A percentile compares a stretch with the other conserved stretches of the same genome.
These are phyloP conservation scores for Diatrype stigma DNA, from an alignment of 2,329 filamentous ascomycete species.

Conservation along the genomic window DNA sequence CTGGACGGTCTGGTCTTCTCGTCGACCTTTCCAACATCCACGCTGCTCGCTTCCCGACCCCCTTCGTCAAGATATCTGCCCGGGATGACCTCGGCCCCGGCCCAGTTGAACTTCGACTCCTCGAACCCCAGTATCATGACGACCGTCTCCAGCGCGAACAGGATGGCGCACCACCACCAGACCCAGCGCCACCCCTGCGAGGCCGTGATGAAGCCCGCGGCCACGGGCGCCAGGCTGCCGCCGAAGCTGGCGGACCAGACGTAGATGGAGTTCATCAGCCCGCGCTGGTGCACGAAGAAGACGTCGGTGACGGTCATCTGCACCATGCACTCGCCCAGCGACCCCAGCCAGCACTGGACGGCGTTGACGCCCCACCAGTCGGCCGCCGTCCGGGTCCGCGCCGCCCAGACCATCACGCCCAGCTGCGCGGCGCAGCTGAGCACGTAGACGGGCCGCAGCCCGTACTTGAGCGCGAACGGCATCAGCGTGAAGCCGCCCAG, in stretches of 20 bases:
- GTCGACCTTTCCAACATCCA: too few relatives aligned
- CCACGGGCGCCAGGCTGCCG: conserved; percentile 4
- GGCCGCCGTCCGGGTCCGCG: conserved; percentile 26
- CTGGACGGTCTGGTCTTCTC: too few relatives aligned
- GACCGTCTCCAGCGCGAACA: conserved; percentile 51
- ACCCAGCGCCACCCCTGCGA: conserved; percentile 39
- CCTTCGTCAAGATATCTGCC: background rate
- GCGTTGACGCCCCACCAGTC: conserved; percentile 42
- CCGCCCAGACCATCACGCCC: conserved; percentile 44
- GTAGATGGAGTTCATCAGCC: conserved; percentile 34
- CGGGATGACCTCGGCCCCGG: conserved; percentile 1
- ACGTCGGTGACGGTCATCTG: conserved; percentile 46
- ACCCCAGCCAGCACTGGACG: conserved; percentile 41
- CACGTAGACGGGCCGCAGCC: conserved; percentile 46
- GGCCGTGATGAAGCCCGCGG: conserved; percentile 9
- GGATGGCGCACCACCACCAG: conserved; percentile 41
- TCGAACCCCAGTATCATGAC: conserved; percentile 25
- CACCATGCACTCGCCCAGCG: conserved; percentile 47
- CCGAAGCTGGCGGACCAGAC: background rate
- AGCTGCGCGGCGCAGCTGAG: conserved; percentile 43
- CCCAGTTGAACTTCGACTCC: conserved; percentile 9
- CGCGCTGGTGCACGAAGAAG: conserved; percentile 43
- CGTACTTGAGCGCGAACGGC: conserved; percentile 47
- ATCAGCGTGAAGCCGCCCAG: conserved; percentile 39
- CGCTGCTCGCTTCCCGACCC: too few relatives aligned